Evolutionary conservation across 1,284 basidiomycete species (phyloP).

Genomic region (Ceratobasidium sp.): DNA sequence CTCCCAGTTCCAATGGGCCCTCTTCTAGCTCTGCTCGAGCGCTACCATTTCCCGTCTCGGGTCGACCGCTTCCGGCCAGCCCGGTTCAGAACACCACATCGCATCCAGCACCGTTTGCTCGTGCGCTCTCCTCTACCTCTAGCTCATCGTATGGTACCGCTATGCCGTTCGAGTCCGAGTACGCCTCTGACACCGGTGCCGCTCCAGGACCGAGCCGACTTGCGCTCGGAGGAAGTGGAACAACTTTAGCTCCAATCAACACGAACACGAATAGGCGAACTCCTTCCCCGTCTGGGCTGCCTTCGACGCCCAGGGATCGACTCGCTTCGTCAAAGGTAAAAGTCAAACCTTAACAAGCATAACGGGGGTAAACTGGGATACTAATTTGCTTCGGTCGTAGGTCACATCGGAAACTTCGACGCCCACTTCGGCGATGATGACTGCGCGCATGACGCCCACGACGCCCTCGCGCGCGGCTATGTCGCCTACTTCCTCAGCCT

Average conservation of each 20-base stretch:
- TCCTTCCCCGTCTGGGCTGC: constrained; percentile 23
- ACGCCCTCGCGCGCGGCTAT: constrained; percentile 14
- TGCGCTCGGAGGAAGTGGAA: constrained; percentile 21
- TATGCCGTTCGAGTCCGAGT: constrained; percentile 36
- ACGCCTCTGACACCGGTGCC: constrained; percentile 14
- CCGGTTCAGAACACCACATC: not conserved
- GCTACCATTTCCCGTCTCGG: too few relatives aligned
- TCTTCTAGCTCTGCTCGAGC: too few relatives aligned
- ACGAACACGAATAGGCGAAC: constrained; percentile 8
- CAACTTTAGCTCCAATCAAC: constrained; percentile 27
- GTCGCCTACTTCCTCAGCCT: constrained; percentile 4
- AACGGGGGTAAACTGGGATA: not conserved
- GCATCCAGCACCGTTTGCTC: not conserved
- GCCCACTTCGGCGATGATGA: constrained; percentile 35
- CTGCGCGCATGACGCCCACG: constrained; percentile 37
- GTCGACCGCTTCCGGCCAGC: not conserved
- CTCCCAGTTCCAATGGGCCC: too few relatives aligned
- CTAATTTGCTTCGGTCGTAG: too few relatives aligned
- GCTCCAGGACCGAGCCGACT: constrained; percentile 24
- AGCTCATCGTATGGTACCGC: constrained; percentile 40
- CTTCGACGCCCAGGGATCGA: constrained; percentile 28
- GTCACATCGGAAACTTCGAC: constrained; percentile 29
- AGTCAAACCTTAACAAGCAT: constrained; percentile 2
- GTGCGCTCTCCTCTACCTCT: constrained; percentile 30
- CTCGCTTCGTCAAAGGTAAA: constrained; percentile 29